Evolutionary conservation across 306 rosid species (phyloP).

Genomic region (Carpinus fangiana): DNA sequence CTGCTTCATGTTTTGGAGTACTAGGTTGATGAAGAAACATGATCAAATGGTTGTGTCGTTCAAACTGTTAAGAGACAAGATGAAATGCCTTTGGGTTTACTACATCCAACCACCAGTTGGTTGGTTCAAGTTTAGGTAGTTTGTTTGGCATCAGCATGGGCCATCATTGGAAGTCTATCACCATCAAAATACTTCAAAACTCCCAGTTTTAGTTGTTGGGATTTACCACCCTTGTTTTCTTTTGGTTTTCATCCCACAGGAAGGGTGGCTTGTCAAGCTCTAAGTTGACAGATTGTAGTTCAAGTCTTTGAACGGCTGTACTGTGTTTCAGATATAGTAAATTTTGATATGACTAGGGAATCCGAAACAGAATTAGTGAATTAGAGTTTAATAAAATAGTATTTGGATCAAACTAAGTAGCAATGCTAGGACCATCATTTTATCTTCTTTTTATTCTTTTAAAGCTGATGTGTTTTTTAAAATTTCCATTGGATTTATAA

Average conservation of each 20-base stretch:
- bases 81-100: conserved; percentile 28
- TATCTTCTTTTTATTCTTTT: too few relatives aligned
- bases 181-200: neutral
- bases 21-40: neutral
- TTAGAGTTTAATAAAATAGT: too few relatives aligned
- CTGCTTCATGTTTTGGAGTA: conserved; percentile 40
- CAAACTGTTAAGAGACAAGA: conserved; percentile 13
- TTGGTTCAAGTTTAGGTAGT: conserved; percentile 46
- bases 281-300: neutral
- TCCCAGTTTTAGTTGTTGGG: too few relatives aligned
- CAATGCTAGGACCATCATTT: too few relatives aligned
- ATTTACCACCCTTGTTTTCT: too few relatives aligned
- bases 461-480: too few relatives aligned
- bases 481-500: too few relatives aligned
- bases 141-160: conserved; percentile 34
- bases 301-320: neutral
- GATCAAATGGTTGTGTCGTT: neutral
- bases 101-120: conserved; percentile 77
- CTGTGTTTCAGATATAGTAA: neutral
- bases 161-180: neutral
- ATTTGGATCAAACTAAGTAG: too few relatives aligned
- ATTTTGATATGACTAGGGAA: too few relatives aligned
- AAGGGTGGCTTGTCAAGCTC: neutral
- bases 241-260: neutral
- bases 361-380: too few relatives aligned